Evolutionary conservation across 495 filamentous ascomycete species (phyloP), one percentile per base, ranked within the genome.

Genomic region (Cercophora sp.): DNA sequence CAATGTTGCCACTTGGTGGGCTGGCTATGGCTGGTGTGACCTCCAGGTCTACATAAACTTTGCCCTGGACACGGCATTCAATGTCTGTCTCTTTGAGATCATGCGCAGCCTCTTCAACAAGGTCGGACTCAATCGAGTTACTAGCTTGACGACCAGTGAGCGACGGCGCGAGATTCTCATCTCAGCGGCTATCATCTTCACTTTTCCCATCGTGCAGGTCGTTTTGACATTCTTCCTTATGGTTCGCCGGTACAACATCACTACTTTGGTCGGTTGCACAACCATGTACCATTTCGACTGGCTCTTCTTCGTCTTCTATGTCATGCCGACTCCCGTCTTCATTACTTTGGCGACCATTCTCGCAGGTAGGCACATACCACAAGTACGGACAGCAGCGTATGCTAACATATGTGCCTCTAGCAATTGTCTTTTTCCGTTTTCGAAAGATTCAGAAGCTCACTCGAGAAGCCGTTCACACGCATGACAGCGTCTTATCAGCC

Each of bases 11-110:
- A 65, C 58, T 4, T 91, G 87, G 84, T 97, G 79, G 77, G 72
- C 79, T 48, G 93, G 93, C 18, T 61, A 70, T 3, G 85, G 83
- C 1, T 81, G 91, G 53, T 98, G 93, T 62, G 93, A 98, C 67
- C 63, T 96, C 22, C 79, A 95, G 64, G 76, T 81, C 44, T 89
- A 90, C 60, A 42, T 91, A 31, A 48, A 46, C 40, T 71, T 49
- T 29, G 61, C 70, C 16, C 69, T 84, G 51, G 76, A 85, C 43
- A 84, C 81, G 5, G 68, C 76, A 36, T 80, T 79, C 48, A 75
- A 87, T n/a, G 86, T 78, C 20, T 72, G 82, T 15, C 75, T 89
- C n/a, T 57, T 70, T 81, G 57, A 75, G 76, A 86, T 96, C 55
- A 85, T 94, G 65, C 81, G 84, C n/a, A 78, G 79, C 37, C 77